Evolutionary conservation across 2,329 filamentous ascomycete species (phyloP), one percentile per base, ranked within the genome.

Genomic region (Colletotrichum siamense): DNA sequence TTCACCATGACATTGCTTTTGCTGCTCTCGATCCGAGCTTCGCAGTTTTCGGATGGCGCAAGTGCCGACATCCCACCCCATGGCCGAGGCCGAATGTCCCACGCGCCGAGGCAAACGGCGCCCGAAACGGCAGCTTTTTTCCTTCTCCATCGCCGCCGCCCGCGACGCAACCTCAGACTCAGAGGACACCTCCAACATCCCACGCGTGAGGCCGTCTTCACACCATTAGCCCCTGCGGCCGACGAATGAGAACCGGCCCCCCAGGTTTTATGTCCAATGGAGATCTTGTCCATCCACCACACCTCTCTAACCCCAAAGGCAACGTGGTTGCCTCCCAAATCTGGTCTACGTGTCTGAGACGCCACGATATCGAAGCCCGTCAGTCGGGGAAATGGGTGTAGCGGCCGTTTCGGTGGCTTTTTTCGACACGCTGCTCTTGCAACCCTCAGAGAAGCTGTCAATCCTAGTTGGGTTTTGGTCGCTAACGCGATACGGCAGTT

Each of bases 341-440:
- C 66, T 69, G 49, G 49, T 63, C 57, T 70, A 26, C 36, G 68
- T 70, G 68, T 70, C 68, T 70, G 68, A 63, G 57, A 70, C 68
- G 68, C 68, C 57, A 63, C 57, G 57, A 63, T 70, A 70, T 70
- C 57, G 57, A 70, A 61, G 55, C n/a, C 68, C 68, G 62, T 62
- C 68, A 30, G 13, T 26, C 8, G 22, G 22, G 24, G 55, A 70
- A 49, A 30, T 62, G 68, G 57, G 68, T 70, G 68, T 70, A 12
- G 36, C 22, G 57, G 57, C 18, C 57, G 57, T 62, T 52, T 62
- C 30, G 26, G 6, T 22, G 68, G 26, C 32, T 49, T 28, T 30
- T 16, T 52, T 34, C 36, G 57, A 52, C 36, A 22, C 68, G 57
- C 68, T 26, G n/a, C 57, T 52, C 24, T 70, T 49, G n/a, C 26